phyloP scores from a whole-genome alignment of 2,329 filamentous ascomycete species.

The Fusarium buharicum region DNA sequence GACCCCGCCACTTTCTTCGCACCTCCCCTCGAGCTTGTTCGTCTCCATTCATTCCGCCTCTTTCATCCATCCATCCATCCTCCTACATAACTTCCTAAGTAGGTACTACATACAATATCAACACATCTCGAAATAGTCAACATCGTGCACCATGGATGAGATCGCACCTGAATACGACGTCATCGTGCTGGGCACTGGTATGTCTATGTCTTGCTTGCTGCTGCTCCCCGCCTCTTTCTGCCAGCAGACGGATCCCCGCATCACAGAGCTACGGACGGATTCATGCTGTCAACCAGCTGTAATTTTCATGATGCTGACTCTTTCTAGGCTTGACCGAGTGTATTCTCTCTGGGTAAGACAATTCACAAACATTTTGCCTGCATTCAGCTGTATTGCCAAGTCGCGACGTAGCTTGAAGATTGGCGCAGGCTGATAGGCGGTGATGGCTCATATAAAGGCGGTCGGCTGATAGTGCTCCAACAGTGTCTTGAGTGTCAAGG shows the following conservation, averaged over 20 bases:
- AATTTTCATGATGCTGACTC: constrained; percentile 36
- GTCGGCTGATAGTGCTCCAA: constrained; percentile 38
- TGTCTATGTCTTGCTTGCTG: constrained; percentile 50
- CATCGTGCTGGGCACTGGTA: constrained; percentile 97
- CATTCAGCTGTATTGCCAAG: constrained; percentile 1
- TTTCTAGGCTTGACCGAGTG: constrained; percentile 91
- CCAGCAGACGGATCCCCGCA: constrained; percentile 38
- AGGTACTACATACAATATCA: constrained; percentile 11
- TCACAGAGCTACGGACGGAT: constrained; percentile 31
- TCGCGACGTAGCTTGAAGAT: constrained; percentile 11
- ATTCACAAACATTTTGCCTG: not conserved
- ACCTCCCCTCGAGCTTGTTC: constrained; percentile 43
- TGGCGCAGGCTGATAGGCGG: constrained; percentile 23
- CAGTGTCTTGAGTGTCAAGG: constrained; percentile 94
- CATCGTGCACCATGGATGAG: constrained; percentile 80
- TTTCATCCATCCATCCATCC: constrained; percentile 13
- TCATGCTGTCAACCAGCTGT: constrained; percentile 12
- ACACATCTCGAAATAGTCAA: constrained; percentile 27
- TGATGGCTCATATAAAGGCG: constrained; percentile 37
- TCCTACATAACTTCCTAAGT: constrained; percentile 10
- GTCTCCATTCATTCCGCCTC: constrained; percentile 32
- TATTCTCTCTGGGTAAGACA: constrained; percentile 90
- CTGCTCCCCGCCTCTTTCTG: constrained; percentile 27
- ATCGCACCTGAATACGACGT: constrained; percentile 99
- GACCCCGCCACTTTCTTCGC: constrained; percentile 44